Evolutionary conservation across 2,329 filamentous ascomycete species (phyloP), one percentile per base, ranked within the genome.

Genomic region (Aquanectria penicillioides): DNA sequence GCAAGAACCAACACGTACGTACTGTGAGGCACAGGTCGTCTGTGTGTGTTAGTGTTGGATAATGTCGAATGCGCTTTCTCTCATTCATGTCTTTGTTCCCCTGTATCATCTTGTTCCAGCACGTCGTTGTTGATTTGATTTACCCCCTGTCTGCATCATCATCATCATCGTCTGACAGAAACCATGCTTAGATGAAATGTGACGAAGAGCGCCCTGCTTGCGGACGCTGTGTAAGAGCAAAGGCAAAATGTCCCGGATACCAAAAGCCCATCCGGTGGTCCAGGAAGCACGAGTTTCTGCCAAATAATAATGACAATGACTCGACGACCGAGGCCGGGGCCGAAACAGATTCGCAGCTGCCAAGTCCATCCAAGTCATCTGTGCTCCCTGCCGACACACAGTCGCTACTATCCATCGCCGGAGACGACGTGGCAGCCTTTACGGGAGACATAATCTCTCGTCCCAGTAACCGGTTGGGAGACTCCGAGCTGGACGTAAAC

Each of bases 1-100:
- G 60, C 38, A 63, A 63, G 40, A 37, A 48, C n/a, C 60, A 63
- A 23, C 60, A 51, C 13, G 60, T 57, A 50, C 23, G 60, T 62
- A n/a, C 8, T 29, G n/a, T 38, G 11, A 18, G 33, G 12, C 8
- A 33, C 12, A 12, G 12, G 5, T 13, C 13, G 13, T 33, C 37
- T 12, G 12, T 20, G 15, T 10, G 23, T 26, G 15, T 6, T 48
- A 25, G 25, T 40, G 31, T 18, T 34, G 11, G 18, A 36, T 36
- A 29, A 37, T 40, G 33, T n/a, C n/a, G n/a, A 18, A 17, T 26
- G 2, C 17, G 22, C 13, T 13, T 34, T 13, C 17, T 25, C 15
- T 3, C n/a, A 11, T 23, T 26, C 12, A 17, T 29, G 6, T 15
- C 1, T 31, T 15, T 17, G 6, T 33, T 33, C 5, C 5, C 25